Evolutionary conservation across 2,329 filamentous ascomycete genomes (phyloP).

Genomic region (Sclerotinia nivalis): DNA sequence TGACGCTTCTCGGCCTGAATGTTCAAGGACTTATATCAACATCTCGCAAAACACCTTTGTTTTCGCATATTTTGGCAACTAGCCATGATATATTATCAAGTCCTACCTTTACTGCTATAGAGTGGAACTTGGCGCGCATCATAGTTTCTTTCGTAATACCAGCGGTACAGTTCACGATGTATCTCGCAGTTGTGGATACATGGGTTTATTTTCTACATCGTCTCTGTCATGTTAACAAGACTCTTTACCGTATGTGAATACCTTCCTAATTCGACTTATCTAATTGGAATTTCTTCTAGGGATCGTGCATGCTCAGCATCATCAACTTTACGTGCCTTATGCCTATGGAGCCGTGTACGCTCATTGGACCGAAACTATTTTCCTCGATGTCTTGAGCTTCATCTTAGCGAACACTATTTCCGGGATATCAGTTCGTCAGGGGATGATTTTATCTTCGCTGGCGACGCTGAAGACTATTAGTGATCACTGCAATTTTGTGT

Average conservation of each 20-base stretch:
- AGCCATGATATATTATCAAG: neutral
- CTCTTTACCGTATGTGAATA: constrained; percentile 15
- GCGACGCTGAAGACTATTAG: constrained; percentile 22
- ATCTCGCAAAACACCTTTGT: neutral
- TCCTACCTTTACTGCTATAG: neutral
- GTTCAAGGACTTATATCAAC: constrained; percentile 3
- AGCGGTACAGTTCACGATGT: constrained; percentile 3
- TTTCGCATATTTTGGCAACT: neutral
- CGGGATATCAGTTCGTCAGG: constrained; percentile 22
- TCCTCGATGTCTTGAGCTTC: constrained; percentile 22
- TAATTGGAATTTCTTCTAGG: neutral
- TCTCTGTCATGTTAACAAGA: constrained; percentile 17
- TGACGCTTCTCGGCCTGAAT: constrained; percentile 10
- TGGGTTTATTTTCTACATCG: constrained; percentile 20
- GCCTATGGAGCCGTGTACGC: constrained; percentile 22
- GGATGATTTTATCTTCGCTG: constrained; percentile 19
- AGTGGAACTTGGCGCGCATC: constrained; percentile 14
- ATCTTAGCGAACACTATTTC: constrained; percentile 16
- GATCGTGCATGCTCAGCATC: constrained; percentile 16
- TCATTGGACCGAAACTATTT: constrained; percentile 19
- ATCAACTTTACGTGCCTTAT: constrained; percentile 18
- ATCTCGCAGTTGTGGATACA: constrained; percentile 22
- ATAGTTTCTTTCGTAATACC: constrained; percentile 13
- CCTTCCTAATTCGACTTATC: neutral
- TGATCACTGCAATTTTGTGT: constrained; percentile 24